phyloP scores from a whole-genome alignment of 306 rosid genomes.

The Trifolium fragiferum region DNA sequence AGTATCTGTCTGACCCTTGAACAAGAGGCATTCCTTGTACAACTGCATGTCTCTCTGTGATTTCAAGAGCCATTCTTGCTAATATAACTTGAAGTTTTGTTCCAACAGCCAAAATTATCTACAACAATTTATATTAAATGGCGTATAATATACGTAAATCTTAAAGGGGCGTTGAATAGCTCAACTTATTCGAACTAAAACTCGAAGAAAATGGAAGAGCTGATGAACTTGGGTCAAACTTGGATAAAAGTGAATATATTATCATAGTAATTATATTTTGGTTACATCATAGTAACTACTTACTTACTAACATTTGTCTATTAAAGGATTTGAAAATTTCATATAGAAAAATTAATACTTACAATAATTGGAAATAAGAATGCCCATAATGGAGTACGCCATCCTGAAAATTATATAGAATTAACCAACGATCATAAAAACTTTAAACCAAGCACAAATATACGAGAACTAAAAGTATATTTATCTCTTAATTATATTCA shows the following conservation, averaged over 20 bases:
- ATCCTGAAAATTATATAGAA: slow-evolving; percentile 58
- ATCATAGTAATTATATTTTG: too few relatives aligned
- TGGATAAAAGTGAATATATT: too few relatives aligned
- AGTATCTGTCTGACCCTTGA: slow-evolving; percentile 81
- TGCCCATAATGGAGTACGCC: slow-evolving; percentile 77
- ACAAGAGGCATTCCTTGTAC: slow-evolving; percentile 98
- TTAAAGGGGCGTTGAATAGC: too few relatives aligned
- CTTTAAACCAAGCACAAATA: too few relatives aligned
- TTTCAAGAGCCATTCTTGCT: slow-evolving; percentile 87
- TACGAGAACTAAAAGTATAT: neutral
- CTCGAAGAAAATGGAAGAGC: too few relatives aligned
- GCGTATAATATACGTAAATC: slow-evolving; percentile 14
- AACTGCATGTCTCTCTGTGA: slow-evolving; percentile 82
- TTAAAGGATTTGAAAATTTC: slow-evolving; percentile 8
- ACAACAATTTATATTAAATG: slow-evolving; percentile 32
- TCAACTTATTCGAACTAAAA: too few relatives aligned
- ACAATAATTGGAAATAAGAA: slow-evolving; percentile 71
- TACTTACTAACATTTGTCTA: too few relatives aligned
- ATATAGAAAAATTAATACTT: slow-evolving; percentile 45
- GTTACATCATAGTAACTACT: too few relatives aligned
- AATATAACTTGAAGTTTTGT: slow-evolving; percentile 83
- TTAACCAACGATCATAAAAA: neutral
- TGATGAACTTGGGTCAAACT: too few relatives aligned
- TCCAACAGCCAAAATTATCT: slow-evolving; percentile 92
- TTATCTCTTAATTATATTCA: neutral